phyloP scores from a whole-genome alignment of 202 grass and related monocot genomes.

The Zoysia matrella region DNA sequence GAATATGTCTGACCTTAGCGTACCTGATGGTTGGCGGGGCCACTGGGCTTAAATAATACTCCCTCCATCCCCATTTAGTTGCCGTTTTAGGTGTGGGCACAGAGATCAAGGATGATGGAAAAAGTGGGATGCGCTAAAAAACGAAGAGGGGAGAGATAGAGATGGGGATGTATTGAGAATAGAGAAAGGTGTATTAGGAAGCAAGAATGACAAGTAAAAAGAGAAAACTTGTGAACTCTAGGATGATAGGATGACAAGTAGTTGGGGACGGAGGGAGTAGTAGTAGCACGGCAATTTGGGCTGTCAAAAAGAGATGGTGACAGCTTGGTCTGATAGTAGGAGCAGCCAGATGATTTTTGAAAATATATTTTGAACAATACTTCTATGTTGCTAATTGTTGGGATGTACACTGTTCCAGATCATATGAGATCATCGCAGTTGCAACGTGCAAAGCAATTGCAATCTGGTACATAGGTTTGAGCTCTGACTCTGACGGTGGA shows the following conservation, averaged over 20 bases:
- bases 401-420: conserved; percentile 49
- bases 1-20: neutral
- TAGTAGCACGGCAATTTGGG: neutral
- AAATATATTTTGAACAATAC: neutral
- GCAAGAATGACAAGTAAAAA: too few species aligned
- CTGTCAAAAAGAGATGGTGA: neutral
- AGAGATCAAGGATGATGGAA: too few species aligned
- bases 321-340: conserved; percentile 17
- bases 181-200: too few species aligned
- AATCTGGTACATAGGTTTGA: conserved; percentile 78
- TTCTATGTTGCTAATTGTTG: conserved; percentile 11
- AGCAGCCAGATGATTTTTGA: conserved; percentile 2
- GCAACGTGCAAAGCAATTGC: conserved; percentile 89
- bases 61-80: too few species aligned
- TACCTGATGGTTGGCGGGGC: conserved; percentile 25
- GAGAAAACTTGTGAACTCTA: too few species aligned
- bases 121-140: too few species aligned
- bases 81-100: too few species aligned
- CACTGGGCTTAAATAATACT: conserved; percentile 5
- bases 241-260: too few species aligned
- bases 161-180: too few species aligned
- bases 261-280: too few species aligned
- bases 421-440: conserved; percentile 88
- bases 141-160: too few species aligned
- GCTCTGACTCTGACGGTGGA: conserved; percentile 55